Conservation (phyloP, 805 yeast genomes). For the Kuraishia borneana region DNA sequence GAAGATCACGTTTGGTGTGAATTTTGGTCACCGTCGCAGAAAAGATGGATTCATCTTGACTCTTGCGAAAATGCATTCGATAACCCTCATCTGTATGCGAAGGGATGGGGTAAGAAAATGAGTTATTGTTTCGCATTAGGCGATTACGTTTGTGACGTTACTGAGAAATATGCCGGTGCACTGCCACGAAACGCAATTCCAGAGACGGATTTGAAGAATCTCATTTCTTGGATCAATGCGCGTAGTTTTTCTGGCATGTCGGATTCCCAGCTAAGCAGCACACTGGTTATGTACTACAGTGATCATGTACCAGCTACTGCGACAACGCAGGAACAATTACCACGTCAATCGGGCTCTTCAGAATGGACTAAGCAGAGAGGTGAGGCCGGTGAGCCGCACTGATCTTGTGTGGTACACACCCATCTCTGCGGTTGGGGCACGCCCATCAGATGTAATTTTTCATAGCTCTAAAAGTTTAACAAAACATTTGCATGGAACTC, state of each 20-base stretch:
- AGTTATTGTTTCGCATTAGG: constrained; percentile 72
- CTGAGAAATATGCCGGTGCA: constrained; percentile 44
- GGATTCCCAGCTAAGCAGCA: too few species aligned
- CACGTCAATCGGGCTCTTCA: too few species aligned
- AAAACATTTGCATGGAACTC: neutral
- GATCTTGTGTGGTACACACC: too few species aligned
- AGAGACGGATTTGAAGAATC: constrained; percentile 24
- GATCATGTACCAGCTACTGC: too few species aligned
- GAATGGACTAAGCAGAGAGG: constrained; percentile 77
- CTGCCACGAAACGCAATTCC: constrained; percentile 35
- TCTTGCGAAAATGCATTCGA: constrained; percentile 83
- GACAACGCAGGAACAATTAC: too few species aligned
- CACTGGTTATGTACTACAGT: too few species aligned
- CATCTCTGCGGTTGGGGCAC: too few species aligned
- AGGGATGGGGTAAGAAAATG: constrained; percentile 93
- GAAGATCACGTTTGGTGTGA: constrained; percentile 99
- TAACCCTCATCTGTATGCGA: constrained; percentile 63
- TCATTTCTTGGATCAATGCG: constrained; percentile 25
- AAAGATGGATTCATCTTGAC: constrained; percentile 82
- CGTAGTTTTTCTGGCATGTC: constrained; percentile 16
- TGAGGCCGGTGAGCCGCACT: constrained; percentile 60
- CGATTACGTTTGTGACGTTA: constrained; percentile 58
- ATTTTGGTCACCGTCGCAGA: constrained; percentile 47
- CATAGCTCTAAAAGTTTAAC: neutral
- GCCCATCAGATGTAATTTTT: neutral